Conservation (phyloP, 2,329 filamentous ascomycete species). For the Acephala macrosclerotiorum region DNA sequence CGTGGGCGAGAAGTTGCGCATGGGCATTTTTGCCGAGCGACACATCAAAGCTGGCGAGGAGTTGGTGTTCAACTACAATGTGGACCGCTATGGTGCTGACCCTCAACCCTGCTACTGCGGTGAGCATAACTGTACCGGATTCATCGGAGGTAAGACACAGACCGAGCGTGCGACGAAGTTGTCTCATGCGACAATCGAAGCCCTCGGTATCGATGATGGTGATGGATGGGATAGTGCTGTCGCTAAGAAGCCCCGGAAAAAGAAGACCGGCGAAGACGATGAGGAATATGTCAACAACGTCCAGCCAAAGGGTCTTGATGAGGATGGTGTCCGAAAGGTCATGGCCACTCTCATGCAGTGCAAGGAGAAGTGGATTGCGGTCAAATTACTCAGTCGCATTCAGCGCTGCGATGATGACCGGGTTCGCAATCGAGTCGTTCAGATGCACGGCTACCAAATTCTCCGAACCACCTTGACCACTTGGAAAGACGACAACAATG, state of each 20-base stretch:
- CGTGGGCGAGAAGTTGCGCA: conserved; percentile 93
- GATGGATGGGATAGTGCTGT: conserved; percentile 93
- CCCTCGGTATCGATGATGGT: conserved; percentile 90
- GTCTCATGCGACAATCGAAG: conserved; percentile 88
- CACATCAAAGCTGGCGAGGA: conserved; percentile 89
- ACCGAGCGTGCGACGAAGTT: conserved; percentile 95
- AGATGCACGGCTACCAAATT: conserved; percentile 97
- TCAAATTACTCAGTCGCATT: conserved; percentile 90
- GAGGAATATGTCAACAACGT: conserved; percentile 95
- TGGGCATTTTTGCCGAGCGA: conserved; percentile 96
- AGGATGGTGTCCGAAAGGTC: conserved; percentile 87
- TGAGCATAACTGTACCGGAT: conserved; percentile 93
- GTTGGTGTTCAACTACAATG: conserved; percentile 99
- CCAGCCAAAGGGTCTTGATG: conserved; percentile 79
- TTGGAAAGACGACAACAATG: conserved; percentile 89
- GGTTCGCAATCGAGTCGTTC: conserved; percentile 86
- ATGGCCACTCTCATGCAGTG: conserved; percentile 97
- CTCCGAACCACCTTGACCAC: conserved; percentile 85
- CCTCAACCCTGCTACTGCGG: conserved; percentile 97
- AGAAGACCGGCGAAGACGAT: conserved; percentile 89
- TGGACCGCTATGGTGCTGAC: conserved; percentile 96
- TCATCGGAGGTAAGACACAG: conserved; percentile 97
- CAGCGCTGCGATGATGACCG: conserved; percentile 86
- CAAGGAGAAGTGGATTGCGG: conserved; percentile 99
- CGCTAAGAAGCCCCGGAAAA: conserved; percentile 89